Evolutionary conservation across 2,329 filamentous ascomycete genomes (phyloP), one percentile per base, ranked within the genome.

Genomic region (Fusarium sp.): DNA sequence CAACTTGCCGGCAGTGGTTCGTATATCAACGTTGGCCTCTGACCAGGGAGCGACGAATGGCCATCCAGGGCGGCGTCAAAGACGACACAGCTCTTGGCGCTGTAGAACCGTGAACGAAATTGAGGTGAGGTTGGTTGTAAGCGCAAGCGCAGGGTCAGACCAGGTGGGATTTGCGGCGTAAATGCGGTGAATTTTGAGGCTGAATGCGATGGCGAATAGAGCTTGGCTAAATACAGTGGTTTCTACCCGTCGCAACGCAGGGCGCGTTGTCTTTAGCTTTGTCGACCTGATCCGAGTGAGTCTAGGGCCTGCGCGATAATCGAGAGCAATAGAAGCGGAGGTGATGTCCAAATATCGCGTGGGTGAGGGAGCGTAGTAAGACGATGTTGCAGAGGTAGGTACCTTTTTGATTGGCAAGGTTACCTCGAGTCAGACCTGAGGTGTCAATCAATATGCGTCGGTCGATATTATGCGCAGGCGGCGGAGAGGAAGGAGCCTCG

Each of bases 81-180:
- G 10, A 58, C n/a, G 26, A 39, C 12, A 12, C 41, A 39, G 25
- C 34, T 38, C 19, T 43, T 45, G 49, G 32, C 32, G 28, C 25
- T n/a, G 40, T 19, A 24, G n/a, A 22, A 32, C 48, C 29, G 24
- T 48, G 41, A 32, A 38, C 15, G 9, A 50, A 43, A 26, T 42
- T 19, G 29, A 62, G 43, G 44, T 44, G 29, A 58, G 31, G 48
- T 45, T 35, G 39, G 36, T 44, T 53, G 58, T 62, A 52, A 48
- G 61, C 61, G 52, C 47, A 28, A 19, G 26, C 26, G 26, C 26
- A 28, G 26, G 19, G 26, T 28, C 26, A 52, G 29, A 39, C 44
- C 25, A 42, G 45, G 38, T 45, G 49, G 40, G 44, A 55, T 63
- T 62, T 63, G 59, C 60, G 59, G 53, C 59, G 61, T 61, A 61